Percentiles rank a stretch among this genome's conserved stretches.
phyloP scores from a whole-genome alignment of 2,329 filamentous ascomycete species.

The Aspergillus fischeri region DNA sequence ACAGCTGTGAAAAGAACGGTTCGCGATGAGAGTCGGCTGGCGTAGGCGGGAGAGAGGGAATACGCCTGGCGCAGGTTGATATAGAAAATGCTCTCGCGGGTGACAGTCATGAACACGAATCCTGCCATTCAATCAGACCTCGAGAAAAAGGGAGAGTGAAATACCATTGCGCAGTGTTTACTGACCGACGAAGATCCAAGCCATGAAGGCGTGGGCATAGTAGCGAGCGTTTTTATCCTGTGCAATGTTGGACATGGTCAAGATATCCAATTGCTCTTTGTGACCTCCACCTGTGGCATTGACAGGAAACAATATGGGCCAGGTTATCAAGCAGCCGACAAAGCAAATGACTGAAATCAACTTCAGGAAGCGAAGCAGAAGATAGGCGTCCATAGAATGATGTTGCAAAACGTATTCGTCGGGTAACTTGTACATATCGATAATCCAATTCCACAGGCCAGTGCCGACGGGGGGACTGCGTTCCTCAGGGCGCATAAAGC shows the following conservation, averaged over 20 bases:
- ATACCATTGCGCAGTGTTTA: not conserved
- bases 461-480: slow-evolving; percentile 57
- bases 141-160: not conserved
- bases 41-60: slow-evolving; percentile 76
- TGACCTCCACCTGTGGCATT: slow-evolving; percentile 75
- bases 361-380: slow-evolving; percentile 84
- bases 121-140: slow-evolving; percentile 28
- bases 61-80: slow-evolving; percentile 92
- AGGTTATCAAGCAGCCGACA: slow-evolving; percentile 77
- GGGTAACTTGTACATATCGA: slow-evolving; percentile 59
- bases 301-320: slow-evolving; percentile 83
- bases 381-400: slow-evolving; percentile 86
- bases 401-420: slow-evolving; percentile 84
- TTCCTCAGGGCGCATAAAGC: slow-evolving; percentile 49
- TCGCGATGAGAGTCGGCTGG: slow-evolving; percentile 79
- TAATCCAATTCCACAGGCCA: slow-evolving; percentile 65
- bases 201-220: slow-evolving; percentile 76
- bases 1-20: slow-evolving; percentile 88
- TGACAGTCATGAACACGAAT: slow-evolving; percentile 84
- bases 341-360: slow-evolving; percentile 74
- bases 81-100: slow-evolving; percentile 84
- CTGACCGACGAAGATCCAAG: slow-evolving; percentile 72
- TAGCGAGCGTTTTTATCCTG: slow-evolving; percentile 57
- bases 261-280: slow-evolving; percentile 64
- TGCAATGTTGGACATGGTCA: slow-evolving; percentile 74